Evolutionary conservation across 768 basidiomycete genomes (phyloP).

Genomic region (Hemileccinum impolitum): DNA sequence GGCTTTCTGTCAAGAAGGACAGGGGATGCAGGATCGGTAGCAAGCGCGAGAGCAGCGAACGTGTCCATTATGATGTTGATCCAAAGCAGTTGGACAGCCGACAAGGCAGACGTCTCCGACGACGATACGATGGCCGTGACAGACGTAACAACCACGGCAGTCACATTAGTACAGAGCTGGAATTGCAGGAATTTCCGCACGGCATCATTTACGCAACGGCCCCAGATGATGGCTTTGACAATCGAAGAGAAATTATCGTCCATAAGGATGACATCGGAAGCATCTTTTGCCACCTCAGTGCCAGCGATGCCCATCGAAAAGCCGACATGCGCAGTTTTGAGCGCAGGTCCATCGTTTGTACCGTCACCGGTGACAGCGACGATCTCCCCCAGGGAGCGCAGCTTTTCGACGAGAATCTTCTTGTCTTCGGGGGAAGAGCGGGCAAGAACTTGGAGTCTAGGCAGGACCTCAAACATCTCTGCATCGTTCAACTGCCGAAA

Average conservation of each 20-base stretch:
- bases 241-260: slow-evolving; percentile 96
- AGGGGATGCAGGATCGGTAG: slow-evolving; percentile 90
- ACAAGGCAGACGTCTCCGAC: slow-evolving; percentile 78
- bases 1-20: slow-evolving; percentile 84
- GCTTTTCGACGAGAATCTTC: slow-evolving; percentile 84
- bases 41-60: slow-evolving; percentile 95
- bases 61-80: slow-evolving; percentile 99
- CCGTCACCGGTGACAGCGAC: slow-evolving; percentile 98
- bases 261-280: slow-evolving; percentile 98
- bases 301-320: slow-evolving; percentile 97
- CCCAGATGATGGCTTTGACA: slow-evolving; percentile 98
- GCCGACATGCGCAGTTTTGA: slow-evolving; percentile 94
- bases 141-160: slow-evolving; percentile 92
- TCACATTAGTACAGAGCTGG: slow-evolving; percentile 91
- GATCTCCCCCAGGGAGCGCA: slow-evolving; percentile 83
- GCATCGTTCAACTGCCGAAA: slow-evolving; percentile 74
- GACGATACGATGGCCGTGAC: slow-evolving; percentile 81
- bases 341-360: slow-evolving; percentile 95
- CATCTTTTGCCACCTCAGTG: slow-evolving; percentile 98
- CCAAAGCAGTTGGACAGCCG: slow-evolving; percentile 96
- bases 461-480: slow-evolving; percentile 80
- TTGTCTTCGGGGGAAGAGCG: slow-evolving; percentile 98
- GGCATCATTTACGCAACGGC: slow-evolving; percentile 96
- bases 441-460: slow-evolving; percentile 92
- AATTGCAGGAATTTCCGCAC: slow-evolving; percentile 98